These are phyloP conservation scores for Quercus cerris DNA, from an alignment of 306 rosid genomes.

Conservation along the genomic window DNA sequence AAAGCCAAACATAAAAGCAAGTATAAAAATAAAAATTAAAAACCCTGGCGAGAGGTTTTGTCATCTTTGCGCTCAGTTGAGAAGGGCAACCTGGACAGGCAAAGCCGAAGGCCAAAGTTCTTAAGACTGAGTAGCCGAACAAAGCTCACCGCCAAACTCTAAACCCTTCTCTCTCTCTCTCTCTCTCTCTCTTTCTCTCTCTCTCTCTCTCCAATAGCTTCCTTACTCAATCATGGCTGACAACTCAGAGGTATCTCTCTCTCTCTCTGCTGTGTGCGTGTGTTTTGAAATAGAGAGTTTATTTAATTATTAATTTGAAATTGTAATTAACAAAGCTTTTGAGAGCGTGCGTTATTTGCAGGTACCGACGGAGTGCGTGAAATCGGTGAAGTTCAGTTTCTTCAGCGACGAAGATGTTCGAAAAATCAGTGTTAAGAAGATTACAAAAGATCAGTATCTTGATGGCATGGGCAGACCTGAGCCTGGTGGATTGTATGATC, in stretches of 20 bases:
- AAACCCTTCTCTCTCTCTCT: background rate
- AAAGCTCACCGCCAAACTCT: no score
- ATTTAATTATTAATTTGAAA: background rate
- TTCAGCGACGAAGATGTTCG: slow-evolving; percentile 53
- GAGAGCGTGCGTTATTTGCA: slow-evolving; percentile 18
- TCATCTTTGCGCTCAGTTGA: no score
- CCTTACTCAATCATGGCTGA: background rate
- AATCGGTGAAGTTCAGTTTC: slow-evolving; percentile 66
- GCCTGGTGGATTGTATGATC: slow-evolving; percentile 73
- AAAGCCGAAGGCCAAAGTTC: no score
- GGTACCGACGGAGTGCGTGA: slow-evolving; percentile 59
- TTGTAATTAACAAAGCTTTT: background rate
- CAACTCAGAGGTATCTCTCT: background rate
- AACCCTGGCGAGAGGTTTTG: no score
- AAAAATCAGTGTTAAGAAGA: slow-evolving; percentile 48
- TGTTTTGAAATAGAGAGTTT: background rate
- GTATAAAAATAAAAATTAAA: no score
- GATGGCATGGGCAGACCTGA: slow-evolving; percentile 41
- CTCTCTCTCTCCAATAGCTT: background rate
- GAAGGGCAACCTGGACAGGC: no score
- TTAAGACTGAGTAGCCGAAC: no score
- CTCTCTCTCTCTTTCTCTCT: background rate
- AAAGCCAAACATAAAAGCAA: no score
- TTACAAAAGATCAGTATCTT: slow-evolving; percentile 39
- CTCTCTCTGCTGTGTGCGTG: background rate